phyloP scores from a whole-genome alignment of 1,284 basidiomycete genomes.

The Grifola frondosa region DNA sequence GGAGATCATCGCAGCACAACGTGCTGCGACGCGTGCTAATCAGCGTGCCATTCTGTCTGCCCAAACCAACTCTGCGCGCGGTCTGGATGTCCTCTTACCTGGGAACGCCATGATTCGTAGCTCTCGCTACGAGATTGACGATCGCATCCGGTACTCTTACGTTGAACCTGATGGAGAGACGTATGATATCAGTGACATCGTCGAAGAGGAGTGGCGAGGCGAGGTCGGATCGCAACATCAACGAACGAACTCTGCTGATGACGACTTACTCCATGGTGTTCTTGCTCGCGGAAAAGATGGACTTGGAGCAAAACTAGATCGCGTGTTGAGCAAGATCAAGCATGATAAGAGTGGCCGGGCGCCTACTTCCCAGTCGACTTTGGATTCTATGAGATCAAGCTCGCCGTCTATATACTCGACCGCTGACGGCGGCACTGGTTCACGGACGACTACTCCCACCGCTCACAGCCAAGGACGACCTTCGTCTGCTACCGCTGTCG shows the following conservation, averaged over 20 bases:
- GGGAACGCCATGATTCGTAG: constrained; percentile 86
- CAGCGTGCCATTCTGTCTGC: constrained; percentile 86
- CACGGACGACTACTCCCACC: constrained; percentile 30
- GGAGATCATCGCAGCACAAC: constrained; percentile 91
- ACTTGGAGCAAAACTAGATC: constrained; percentile 72
- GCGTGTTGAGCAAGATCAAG: constrained; percentile 77
- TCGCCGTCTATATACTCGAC: constrained; percentile 58
- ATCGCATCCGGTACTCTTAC: constrained; percentile 87
- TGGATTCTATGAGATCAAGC: constrained; percentile 38
- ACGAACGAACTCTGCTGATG: constrained; percentile 36
- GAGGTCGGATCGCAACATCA: constrained; percentile 31
- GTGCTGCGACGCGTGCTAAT: constrained; percentile 79
- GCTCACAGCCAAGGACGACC: constrained; percentile 21
- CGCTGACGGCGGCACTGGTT: constrained; percentile 11
- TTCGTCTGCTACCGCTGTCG: constrained; percentile 15
- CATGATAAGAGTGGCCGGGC: constrained; percentile 38
- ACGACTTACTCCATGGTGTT: constrained; percentile 66
- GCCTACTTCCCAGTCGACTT: constrained; percentile 18
- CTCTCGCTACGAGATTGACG: constrained; percentile 65
- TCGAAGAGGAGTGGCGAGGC: constrained; percentile 81
- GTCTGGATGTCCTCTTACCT: constrained; percentile 83
- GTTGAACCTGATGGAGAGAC: constrained; percentile 84
- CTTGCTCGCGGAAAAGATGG: constrained; percentile 55
- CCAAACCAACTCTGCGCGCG: constrained; percentile 79
- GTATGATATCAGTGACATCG: constrained; percentile 88